Base-by-base conservation (phyloP, 805 yeast species). In the Wickerhamomyces bisporus region DNA sequence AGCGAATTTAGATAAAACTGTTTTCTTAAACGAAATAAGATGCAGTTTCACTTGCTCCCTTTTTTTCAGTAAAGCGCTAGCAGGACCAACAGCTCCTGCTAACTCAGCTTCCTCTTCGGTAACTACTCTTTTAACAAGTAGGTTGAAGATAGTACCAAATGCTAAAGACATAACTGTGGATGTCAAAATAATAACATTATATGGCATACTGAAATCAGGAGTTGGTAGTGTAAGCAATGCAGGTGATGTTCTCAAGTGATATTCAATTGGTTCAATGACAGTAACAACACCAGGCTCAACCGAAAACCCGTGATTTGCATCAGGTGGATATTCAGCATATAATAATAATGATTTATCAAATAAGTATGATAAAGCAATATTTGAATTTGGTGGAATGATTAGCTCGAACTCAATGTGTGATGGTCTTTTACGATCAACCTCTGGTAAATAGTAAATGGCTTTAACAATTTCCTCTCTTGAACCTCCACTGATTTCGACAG, bases 151-250 rank as follows among this genome's bases (percentile, higher is more conserved):
- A 0, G 91, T 77, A 8, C 98, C 98, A 64, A 89, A 91, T 0
- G 91, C 81, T 41, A 93, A 65, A 1, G 98, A 87, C 86, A 93
- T 83, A 6, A 88, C 82, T 0, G 98, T 93, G 7, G 95, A 86
- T 0, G 98, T 86, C 44, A 93, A 68, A 32, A 93, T 93, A 43
- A 93, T 91, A 30, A 93, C 98, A 52, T 93, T 93, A 59, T 93
- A 93, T 1, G 98, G 98, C 98, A 93, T 93, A 45, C 95, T 85
- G 62, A 93, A 93, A 64, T 93, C 98, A 0, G 98, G 98, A 0
- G 98, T 93, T 3, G 98, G 96, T 36, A 93, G 69, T 0, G 93
- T 77, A 34, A 93, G 67, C 41, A 93, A 67, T 30, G 89, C 72
- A n/a, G 97, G 84, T 5, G 96, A 77, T 0, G 98, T 86, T 55